phyloP scores from a whole-genome alignment of 2,329 filamentous ascomycete species.

The Aspergillus melleus region DNA sequence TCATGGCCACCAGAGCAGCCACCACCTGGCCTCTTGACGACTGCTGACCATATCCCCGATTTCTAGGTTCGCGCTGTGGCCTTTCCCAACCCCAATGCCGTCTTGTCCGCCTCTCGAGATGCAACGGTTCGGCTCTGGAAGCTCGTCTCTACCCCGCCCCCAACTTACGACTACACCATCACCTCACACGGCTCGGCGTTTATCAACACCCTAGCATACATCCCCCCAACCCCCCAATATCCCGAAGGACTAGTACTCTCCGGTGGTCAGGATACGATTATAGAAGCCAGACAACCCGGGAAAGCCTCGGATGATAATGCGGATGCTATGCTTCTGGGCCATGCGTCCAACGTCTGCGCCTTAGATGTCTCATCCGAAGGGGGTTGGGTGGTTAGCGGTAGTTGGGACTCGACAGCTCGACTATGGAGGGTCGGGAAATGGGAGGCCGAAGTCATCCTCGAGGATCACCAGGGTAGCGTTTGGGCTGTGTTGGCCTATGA shows the following conservation, averaged over 20 bases:
- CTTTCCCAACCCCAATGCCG: conserved; percentile 69
- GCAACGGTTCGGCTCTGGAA: conserved; percentile 87
- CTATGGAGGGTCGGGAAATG: conserved; percentile 85
- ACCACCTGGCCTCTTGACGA: conserved; percentile 17
- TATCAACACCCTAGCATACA: conserved; percentile 79
- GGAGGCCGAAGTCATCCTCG: conserved; percentile 71
- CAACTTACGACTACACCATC: conserved; percentile 74
- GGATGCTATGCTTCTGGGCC: conserved; percentile 81
- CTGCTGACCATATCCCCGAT: conserved; percentile 62
- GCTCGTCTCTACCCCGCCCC: conserved; percentile 63
- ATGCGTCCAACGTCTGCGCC: conserved; percentile 83
- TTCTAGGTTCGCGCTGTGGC: conserved; percentile 79
- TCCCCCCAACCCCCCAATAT: conserved; percentile 66
- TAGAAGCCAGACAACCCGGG: conserved; percentile 78
- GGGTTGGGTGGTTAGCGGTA: conserved; percentile 79
- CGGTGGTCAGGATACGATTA: conserved; percentile 86
- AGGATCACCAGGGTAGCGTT: conserved; percentile 77
- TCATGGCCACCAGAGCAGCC: conserved; percentile 14
- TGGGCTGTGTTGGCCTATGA: conserved; percentile 91
- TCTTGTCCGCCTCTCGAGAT: conserved; percentile 88
- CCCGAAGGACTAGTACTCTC: conserved; percentile 82
- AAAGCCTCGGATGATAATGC: conserved; percentile 71
- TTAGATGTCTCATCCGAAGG: conserved; percentile 75
- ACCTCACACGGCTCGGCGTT: conserved; percentile 79
- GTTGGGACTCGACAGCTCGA: conserved; percentile 87